Evolutionary conservation across 139 green algal genomes (phyloP), one percentile per base, ranked within the genome.

Genomic region (Volvox africanus): DNA sequence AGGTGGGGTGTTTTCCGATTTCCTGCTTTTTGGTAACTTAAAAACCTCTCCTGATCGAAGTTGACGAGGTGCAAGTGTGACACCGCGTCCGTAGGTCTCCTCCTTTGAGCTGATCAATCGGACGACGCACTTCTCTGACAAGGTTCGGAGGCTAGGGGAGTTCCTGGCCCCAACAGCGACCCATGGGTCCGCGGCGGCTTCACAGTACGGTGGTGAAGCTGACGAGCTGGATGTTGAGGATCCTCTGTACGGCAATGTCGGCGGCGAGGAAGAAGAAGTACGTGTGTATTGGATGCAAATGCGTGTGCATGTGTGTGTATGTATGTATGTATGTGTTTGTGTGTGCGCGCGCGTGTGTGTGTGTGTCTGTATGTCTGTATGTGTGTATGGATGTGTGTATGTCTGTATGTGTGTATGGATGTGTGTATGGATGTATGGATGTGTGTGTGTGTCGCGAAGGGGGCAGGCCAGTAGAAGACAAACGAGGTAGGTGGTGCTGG

Each of bases 181-280:
- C 65, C 62, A 36, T 11, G 61, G 67, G 0, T 62, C 18, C 44
- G 44, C 5, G 9, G 44, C 44, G 17, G 14, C 26, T 24, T 0
- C 65, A 1, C 6, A 37, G 73, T 76, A 84, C 12, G 77, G 71
- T 33, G 55, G 35, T 26, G 78, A 92, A 24, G 22, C n/a, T 1
- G 96, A 97, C 14, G 94, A 79, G 0, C 80, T 93, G 30, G 97
- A 99, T 89, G 97, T 98, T 26, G 93, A 96, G 33, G 97, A 99
- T 89, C 93, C 97, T 12, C 92, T 98, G 37, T 98, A 99, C 87
- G 96, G 97, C 68, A 99, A 99, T 82, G 77, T 90, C 0, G 96
- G 94, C 0, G 94, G 94, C 3, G 65, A 91, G 2, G 91, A 95
- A 16, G 96, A 99, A 90, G 44, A 94, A 93, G 95, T 97, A 33